Percentiles rank a stretch among this genome's conserved stretches.
Evolutionary conservation across 257 asterid species (phyloP).

Genomic region (Rhazya stricta): DNA sequence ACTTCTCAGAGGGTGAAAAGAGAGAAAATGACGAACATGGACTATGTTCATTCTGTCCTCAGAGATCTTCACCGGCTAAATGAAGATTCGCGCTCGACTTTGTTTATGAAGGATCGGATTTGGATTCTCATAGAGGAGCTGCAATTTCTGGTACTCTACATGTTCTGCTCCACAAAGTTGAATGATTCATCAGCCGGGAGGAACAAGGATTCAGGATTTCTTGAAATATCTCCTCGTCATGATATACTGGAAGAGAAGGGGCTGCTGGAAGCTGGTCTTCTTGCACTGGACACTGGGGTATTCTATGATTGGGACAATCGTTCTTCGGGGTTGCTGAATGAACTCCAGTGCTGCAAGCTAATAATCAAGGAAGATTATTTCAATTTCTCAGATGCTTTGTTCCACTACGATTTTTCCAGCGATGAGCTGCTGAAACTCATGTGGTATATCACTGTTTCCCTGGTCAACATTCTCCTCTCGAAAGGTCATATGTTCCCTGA

Average conservation of each 20-base stretch:
- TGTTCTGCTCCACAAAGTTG: neutral
- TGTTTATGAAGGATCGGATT: neutral
- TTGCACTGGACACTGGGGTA: neutral
- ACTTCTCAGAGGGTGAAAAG: neutral
- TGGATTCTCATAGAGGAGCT: neutral
- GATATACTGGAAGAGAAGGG: neutral
- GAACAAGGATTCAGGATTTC: neutral
- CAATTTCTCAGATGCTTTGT: neutral
- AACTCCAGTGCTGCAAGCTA: neutral
- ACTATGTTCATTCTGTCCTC: neutral
- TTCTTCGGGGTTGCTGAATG: neutral
- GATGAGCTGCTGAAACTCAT: neutral
- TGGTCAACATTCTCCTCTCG: neutral
- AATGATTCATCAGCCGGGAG: too few species aligned
- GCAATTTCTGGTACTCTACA: neutral
- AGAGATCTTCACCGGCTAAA: neutral
- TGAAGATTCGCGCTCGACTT: neutral
- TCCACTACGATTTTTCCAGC: neutral
- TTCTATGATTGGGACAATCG: neutral
- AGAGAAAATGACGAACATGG: too few species aligned
- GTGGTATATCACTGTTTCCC: neutral
- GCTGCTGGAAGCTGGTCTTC: neutral
- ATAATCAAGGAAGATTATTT: neutral
- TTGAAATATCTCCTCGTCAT: neutral
- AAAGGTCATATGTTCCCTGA: neutral